Evolutionary conservation across 495 filamentous ascomycete genomes (phyloP), one percentile per base, ranked within the genome.

Genomic region (Podospora didyma): DNA sequence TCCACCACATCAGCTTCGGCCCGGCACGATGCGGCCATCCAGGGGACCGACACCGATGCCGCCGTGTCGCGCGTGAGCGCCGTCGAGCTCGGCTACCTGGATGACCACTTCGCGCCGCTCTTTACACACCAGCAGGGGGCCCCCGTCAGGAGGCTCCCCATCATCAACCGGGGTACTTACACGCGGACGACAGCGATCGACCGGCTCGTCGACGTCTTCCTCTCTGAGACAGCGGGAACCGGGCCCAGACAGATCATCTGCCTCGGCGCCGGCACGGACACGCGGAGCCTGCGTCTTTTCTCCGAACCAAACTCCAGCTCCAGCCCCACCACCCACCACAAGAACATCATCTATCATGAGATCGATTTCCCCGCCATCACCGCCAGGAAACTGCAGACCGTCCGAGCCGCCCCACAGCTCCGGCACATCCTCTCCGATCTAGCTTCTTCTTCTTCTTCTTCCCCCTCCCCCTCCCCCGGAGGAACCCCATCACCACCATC

Each of bases 91-190:
- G 92, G 90, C 49, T 97, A 97, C 70, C 78, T 97, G 0, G 70
- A 88, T 19, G 94, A 98, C 67, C 81, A 82, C 0, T 97, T 86
- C 72, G 91, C 90, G 3, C 69, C 67, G 46, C 70, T 75, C 22
- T 88, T 98, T 64, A 82, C 82, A 2, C 74, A 76, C 37, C 61
- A 12, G 45, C 46, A 46, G 54, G 61, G 48, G 48, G 64, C n/a
- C 62, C 62, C 3, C 19, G 68, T 72, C 34, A 75, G 86, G 46
- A 80, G 92, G 46, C 73, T 92, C 24, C 94, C 94, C 42, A 92
- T 97, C 42, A 96, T 97, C 56, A 97, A 97, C 69, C 73, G 94
- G 82, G 93, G 93, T 37, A 97, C 94, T n/a, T 97, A 96, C 68
- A 89, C 93, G 24, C 85, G 94, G 61, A 97, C 93, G 22, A 84